phyloP scores from a whole-genome alignment of 768 basidiomycete genomes.

The Hebeloma cylindrosporum region DNA sequence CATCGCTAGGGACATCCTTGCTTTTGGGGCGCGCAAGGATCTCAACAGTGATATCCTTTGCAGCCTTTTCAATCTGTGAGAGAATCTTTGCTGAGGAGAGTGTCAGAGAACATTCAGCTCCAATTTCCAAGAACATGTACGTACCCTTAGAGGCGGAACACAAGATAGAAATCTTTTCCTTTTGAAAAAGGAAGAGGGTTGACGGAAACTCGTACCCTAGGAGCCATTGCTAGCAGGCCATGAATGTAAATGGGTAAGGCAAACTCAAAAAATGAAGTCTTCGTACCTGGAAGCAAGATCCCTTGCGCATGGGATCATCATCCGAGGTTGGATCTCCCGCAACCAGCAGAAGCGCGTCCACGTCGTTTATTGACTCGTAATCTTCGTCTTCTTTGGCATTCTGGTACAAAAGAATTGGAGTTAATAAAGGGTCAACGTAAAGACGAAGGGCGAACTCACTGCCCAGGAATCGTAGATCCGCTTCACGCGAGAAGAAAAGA shows the following conservation, averaged over 20 bases:
- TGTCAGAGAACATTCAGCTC: constrained; percentile 2
- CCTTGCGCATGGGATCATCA: constrained; percentile 89
- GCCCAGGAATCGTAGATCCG: constrained; percentile 63
- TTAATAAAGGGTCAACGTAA: constrained; percentile 7
- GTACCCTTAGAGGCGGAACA: constrained; percentile 89
- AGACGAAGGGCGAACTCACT: constrained; percentile 38
- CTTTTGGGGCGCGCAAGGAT: constrained; percentile 77
- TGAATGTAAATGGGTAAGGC: constrained; percentile 5
- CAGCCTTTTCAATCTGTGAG: constrained; percentile 66
- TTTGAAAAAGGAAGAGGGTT: constrained; percentile 82
- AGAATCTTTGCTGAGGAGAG: constrained; percentile 73
- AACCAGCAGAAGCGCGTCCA: constrained; percentile 67
- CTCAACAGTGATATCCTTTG: constrained; percentile 63
- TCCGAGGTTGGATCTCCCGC: constrained; percentile 81
- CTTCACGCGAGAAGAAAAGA: constrained; percentile 57
- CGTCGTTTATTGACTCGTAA: constrained; percentile 62
- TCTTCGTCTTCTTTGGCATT: constrained; percentile 69
- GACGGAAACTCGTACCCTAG: constrained; percentile 98
- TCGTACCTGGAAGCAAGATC: constrained; percentile 86
- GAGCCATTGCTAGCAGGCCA: constrained; percentile 77
- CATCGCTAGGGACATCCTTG: constrained; percentile 76
- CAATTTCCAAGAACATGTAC: constrained; percentile 1
- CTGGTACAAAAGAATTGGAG: constrained; percentile 34
- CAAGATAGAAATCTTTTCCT: constrained; percentile 72
- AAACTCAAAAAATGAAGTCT: constrained; percentile 22